Base-by-base conservation (phyloP, 495 filamentous ascomycete genomes). In the Lophiotrema nucula region DNA sequence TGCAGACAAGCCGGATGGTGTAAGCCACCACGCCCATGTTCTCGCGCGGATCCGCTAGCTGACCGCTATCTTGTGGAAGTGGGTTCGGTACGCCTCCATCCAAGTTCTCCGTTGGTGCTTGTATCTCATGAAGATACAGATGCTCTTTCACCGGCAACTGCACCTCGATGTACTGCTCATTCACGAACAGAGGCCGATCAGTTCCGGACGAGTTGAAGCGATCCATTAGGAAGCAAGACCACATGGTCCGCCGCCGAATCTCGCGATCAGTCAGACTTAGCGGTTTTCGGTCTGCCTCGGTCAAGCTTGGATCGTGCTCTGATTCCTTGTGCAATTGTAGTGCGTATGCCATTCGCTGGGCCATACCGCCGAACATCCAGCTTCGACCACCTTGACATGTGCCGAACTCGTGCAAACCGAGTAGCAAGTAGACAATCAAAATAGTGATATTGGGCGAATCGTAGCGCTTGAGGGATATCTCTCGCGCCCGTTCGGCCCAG, bases 171-270 rank as follows among this genome's bases (percentile, higher is more conserved):
- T 87, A 88, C 53, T 88, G 88, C 70, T 97, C 92, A 62, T 89
- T 85, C 28, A 92, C 88, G 65, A 95, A 92, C n/a, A 88, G 87
- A 46, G 93, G 93, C 48, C 93, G 82, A 65, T 96, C 91, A 24
- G 92, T 96, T 13, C 93, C 93, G 2, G 92, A 96, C 2, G 92
- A 95, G 72, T 91, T 97, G 73, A 96, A 97, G 0, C 92, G 84
- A 70, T 98, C 93, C 93, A 98, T 96, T 57, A 95, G 68, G 66
- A 92, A 96, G 69, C 91, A 96, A 21, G 91, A 88, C 93, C 93
- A 98, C 92, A 98, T 97, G 4, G 90, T 95, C 49, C 93, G 80
- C 54, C 92, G 79, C 51, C 93, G 79, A 33, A 97, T 96, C 69
- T 98, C 93, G 28, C 88, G 84, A 72, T 98, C 93, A 12, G 90